A percentile compares a stretch with the other conserved stretches of the same genome.
Conservation (phyloP, 805 yeast genomes). For the Hanseniaspora occidentalis region DNA sequence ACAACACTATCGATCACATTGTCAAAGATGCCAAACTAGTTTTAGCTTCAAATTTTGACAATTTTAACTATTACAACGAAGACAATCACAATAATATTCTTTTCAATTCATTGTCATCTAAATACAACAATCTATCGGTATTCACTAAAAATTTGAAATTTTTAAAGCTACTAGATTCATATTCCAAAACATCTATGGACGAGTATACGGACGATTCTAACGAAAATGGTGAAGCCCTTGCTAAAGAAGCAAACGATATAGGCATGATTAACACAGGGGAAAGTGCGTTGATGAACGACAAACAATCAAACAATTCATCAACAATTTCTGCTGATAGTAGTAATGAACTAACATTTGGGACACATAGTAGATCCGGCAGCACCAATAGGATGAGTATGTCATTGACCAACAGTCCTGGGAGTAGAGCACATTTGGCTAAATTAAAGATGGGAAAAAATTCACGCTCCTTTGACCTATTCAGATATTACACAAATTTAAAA, state of each 20-base stretch:
- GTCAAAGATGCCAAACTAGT: slow-evolving; percentile 25
- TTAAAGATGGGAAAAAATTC: not conserved
- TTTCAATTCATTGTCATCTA: slow-evolving; percentile 16
- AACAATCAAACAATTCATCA: too few species aligned
- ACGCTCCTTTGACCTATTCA: slow-evolving; percentile 20
- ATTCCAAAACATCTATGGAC: slow-evolving; percentile 21
- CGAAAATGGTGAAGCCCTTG: not conserved
- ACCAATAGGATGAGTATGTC: not conserved
- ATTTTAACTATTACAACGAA: slow-evolving; percentile 21
- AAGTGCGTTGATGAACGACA: not conserved
- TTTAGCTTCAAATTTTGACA: slow-evolving; percentile 25
- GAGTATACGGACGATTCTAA: slow-evolving; percentile 2
- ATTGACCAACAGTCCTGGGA: not conserved
- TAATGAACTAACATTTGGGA: too few species aligned
- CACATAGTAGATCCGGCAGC: too few species aligned
- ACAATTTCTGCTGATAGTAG: too few species aligned
- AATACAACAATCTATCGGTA: slow-evolving; percentile 18
- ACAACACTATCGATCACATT: slow-evolving; percentile 7
- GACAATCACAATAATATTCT: slow-evolving; percentile 16
- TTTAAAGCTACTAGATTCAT: slow-evolving; percentile 20
- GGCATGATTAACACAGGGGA: too few species aligned
- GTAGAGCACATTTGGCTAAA: not conserved
- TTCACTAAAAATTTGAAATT: slow-evolving; percentile 23
- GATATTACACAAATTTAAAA: slow-evolving; percentile 20
- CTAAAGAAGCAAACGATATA: not conserved